These are phyloP conservation scores for Sporothrix euskadiensis DNA, from an alignment of 2,329 filamentous ascomycete genomes.

Conservation along the genomic window DNA sequence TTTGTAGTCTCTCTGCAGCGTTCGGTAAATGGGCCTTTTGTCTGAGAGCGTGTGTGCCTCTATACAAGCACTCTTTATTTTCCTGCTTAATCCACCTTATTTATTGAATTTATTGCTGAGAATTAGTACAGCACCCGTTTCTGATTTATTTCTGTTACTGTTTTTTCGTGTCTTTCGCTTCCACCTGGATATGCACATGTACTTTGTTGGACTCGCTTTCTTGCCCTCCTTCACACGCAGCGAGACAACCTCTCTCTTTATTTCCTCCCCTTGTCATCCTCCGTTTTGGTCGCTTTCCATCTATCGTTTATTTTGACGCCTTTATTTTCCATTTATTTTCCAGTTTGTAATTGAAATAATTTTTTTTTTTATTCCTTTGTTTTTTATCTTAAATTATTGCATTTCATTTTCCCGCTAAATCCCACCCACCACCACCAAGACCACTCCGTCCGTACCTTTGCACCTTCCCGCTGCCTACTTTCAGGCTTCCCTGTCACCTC, in stretches of 20 bases:
- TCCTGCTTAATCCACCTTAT: not conserved
- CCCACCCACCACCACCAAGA: constrained; percentile 18
- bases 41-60: not conserved
- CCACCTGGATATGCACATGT: not conserved
- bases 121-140: not conserved
- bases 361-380: not conserved
- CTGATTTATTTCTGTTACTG: not conserved
- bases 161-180: not conserved
- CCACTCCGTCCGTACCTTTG: constrained; percentile 12
- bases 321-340: constrained; percentile 20
- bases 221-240: not conserved
- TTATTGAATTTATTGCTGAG: not conserved
- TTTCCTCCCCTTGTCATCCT: not conserved
- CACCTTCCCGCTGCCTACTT: not conserved
- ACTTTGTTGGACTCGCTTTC: not conserved
- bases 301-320: not conserved
- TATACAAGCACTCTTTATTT: not conserved
- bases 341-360: constrained; percentile 5
- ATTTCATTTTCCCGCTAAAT: constrained; percentile 25
- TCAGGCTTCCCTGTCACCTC: constrained; percentile 10
- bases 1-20: not conserved
- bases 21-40: constrained; percentile 4
- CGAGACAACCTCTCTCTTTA: not conserved
- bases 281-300: not conserved
- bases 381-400: constrained; percentile 11